Evolutionary conservation across 2,329 filamentous ascomycete genomes (phyloP), one percentile per base, ranked within the genome.

Genomic region (Ceratocystis cubensis): DNA sequence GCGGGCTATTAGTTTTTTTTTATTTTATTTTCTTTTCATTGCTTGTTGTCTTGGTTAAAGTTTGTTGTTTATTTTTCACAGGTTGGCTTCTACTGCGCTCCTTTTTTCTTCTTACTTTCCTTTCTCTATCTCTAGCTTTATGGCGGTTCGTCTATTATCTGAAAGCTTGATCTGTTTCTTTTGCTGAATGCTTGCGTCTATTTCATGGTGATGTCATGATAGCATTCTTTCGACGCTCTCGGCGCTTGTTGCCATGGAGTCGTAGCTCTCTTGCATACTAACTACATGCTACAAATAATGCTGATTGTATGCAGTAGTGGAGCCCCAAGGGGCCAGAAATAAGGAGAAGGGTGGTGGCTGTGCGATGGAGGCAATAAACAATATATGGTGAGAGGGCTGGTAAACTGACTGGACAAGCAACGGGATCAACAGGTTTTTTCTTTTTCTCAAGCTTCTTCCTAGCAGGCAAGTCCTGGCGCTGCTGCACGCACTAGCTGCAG

Each of bases 191-290:
- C 46, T 30, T 57, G 28, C 6, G n/a, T 15, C 8, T 57, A 13
- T 25, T 13, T 57, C 6, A 69, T 46, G 25, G 69, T 69, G 67
- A 65, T 71, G 69, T 69, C 48, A 28, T 28, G 20, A 25, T 28
- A 3, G 6, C 15, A 25, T 53, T 53, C 30, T 53, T 22, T 28
- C 8, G 8, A 15, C 2, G 37, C 37, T 41, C 10, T 41, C 30
- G 30, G 30, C 6, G 5, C 30, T 33, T 33, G 30, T 33, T 33
- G 30, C 30, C 7, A 33, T 2, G 6, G 30, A 15, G 37, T 5
- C 13, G 13, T 3, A 15, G 37, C 37, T 15, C 3, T 41, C 10
- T 41, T 41, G 37, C 10, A 15, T 41, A 41, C 10, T 5, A 13
- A 41, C 10, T 5, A 13, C 37, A 6, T 30, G 28, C 5, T 13